Conservation (phyloP, 257 asterid genomes). For the Solanum tarapatanum region DNA sequence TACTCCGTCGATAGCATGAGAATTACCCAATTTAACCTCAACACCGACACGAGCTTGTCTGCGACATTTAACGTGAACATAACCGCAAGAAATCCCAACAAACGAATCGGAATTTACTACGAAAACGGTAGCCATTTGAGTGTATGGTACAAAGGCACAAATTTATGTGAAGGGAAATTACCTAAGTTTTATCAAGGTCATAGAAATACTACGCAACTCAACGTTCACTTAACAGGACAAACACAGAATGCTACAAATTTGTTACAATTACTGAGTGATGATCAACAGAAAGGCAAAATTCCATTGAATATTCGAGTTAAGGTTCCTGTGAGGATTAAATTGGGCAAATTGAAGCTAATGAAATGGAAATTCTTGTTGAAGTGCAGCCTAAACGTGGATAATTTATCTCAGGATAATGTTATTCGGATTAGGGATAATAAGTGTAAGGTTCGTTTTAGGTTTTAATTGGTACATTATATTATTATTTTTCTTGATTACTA, state of each 20-base stretch:
- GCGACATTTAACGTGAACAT: conserved; percentile 55
- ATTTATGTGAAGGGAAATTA: conserved; percentile 62
- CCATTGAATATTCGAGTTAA: conserved; percentile 28
- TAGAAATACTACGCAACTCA: conserved; percentile 60
- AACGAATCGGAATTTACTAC: conserved; percentile 69
- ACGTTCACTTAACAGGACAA: conserved; percentile 46
- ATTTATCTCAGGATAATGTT: conserved; percentile 25
- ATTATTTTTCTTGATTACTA: not conserved
- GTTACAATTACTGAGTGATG: conserved; percentile 36
- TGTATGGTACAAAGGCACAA: conserved; percentile 46
- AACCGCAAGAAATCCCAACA: conserved; percentile 75
- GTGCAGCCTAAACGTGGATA: conserved; percentile 57
- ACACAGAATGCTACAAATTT: conserved; percentile 46
- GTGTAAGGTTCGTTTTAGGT: conserved; percentile 66
- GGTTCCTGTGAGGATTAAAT: conserved; percentile 71
- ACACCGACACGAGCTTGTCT: conserved; percentile 39
- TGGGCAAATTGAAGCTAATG: conserved; percentile 67
- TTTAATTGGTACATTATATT: conserved; percentile 20
- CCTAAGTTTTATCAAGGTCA: conserved; percentile 90
- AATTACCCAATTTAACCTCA: conserved; percentile 32
- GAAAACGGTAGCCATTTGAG: conserved; percentile 55
- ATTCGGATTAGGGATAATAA: conserved; percentile 54
- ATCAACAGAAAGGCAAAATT: not conserved
- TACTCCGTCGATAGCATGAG: conserved; percentile 62
- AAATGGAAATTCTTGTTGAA: conserved; percentile 80